Base-by-base conservation (phyloP, 257 asterid species). In the Vinca minor region DNA sequence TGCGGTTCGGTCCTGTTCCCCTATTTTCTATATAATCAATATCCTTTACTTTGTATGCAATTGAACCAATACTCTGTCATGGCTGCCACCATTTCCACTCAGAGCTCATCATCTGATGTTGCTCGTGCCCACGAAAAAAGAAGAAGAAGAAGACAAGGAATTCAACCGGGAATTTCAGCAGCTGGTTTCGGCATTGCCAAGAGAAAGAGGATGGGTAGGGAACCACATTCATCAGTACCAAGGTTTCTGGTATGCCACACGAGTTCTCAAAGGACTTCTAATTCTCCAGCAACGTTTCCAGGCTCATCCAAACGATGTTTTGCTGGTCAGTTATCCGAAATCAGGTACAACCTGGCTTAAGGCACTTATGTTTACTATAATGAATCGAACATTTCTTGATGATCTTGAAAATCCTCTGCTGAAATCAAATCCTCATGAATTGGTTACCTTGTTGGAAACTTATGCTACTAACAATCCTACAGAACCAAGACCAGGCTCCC, bases 291-390 rank as follows among this genome's bases (percentile, higher is more conserved):
- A 64, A 14, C 53, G 31, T 58, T 76, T 71, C 20, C 61, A 44
- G 50, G 55, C 74, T 1, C 59, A 62, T 38, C 71, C 80, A 11
- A 31, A 32, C 0, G 71, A 56, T 55, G 42, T 76, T 63, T 7
- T 72, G n/a, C 44, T 72, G 49, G 75, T 61, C 18, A 76, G 66
- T 32, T 45, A 20, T 42, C 77, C 81, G 25, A 76, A 71, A 68
- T 76, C 74, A 4, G 77, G 81, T 1, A 68, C 81, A 3, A 76
- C 77, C 12, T 72, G 81, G 77, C 69, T 72, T 28, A 76, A 76
- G 64, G 77, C 77, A 0, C 69, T 76, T 38, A 68, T 76, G 35
- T 72, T 76, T 32, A 15, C 69, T 13, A 59, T 72, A 26, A 47
- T 42, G 20, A n/a, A n/a, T n/a, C n/a, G n/a, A n/a, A n/a, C n/a